A percentile compares a stretch with the other conserved stretches of the same genome.
Conservation (phyloP, 2,329 filamentous ascomycete species). For the Decorospora gaudefroyi region DNA sequence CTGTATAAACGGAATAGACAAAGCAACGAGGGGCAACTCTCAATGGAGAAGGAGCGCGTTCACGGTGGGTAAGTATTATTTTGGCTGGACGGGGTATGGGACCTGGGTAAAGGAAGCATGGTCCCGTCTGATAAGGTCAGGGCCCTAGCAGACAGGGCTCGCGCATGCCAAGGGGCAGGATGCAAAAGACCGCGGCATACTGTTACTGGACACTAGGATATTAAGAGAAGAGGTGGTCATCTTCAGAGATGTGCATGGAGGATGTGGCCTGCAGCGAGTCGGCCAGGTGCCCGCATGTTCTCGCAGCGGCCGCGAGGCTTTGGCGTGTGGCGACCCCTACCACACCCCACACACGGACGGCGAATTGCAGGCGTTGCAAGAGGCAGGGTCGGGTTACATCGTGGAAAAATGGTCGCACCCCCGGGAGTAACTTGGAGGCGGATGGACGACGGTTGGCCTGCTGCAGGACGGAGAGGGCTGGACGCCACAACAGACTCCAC, state of each 20-base stretch:
- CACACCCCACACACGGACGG: constrained; percentile 44
- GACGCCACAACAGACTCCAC: constrained; percentile 36
- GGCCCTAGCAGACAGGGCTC: constrained; percentile 33
- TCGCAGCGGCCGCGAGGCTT: constrained; percentile 41
- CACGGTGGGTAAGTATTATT: constrained; percentile 49
- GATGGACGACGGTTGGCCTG: constrained; percentile 35
- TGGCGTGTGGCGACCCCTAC: constrained; percentile 42
- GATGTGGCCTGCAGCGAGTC: constrained; percentile 39
- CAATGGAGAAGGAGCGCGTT: constrained; percentile 45
- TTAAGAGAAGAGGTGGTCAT: constrained; percentile 39
- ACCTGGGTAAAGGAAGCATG: constrained; percentile 40
- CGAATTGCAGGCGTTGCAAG: constrained; percentile 39
- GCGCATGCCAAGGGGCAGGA: constrained; percentile 40
- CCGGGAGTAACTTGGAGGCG: constrained; percentile 30
- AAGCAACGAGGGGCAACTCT: constrained; percentile 44
- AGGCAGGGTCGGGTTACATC: constrained; percentile 47
- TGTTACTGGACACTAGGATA: constrained; percentile 41
- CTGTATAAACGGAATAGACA: constrained; percentile 43
- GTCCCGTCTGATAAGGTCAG: constrained; percentile 47
- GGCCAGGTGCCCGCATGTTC: constrained; percentile 44
- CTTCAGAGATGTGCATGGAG: constrained; percentile 38
- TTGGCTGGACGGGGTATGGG: constrained; percentile 38
- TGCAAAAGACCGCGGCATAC: constrained; percentile 42
- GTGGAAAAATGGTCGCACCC: constrained; percentile 31
- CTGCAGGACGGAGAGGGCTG: constrained; percentile 45